phyloP scores from a whole-genome alignment of 176 grass and related monocot genomes.

The Triticum turgidum region DNA sequence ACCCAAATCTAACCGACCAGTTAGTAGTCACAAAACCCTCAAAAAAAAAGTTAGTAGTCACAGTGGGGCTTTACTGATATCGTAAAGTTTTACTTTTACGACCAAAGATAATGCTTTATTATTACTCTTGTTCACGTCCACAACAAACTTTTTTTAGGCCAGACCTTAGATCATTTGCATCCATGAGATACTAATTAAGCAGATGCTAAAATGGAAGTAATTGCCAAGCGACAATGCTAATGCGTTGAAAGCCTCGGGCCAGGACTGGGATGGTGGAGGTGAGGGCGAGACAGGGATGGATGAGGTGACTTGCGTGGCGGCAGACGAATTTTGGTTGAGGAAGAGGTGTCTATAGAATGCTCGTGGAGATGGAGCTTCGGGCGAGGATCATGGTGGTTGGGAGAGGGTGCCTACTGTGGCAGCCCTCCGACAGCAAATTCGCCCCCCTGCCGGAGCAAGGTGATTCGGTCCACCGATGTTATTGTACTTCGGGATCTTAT shows the following conservation, averaged over 20 bases:
- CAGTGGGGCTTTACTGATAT: not conserved
- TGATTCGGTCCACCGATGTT: not conserved
- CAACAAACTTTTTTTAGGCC: not conserved
- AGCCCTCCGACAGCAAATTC: not conserved
- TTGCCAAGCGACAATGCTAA: not conserved
- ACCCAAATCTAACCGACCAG: not conserved
- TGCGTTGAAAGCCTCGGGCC: not conserved
- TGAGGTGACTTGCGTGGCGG: not conserved
- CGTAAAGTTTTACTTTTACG: not conserved
- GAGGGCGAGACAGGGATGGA: not conserved
- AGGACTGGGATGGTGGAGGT: not conserved
- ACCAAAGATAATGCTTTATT: not conserved
- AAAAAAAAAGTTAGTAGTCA: not conserved
- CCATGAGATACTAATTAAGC: not conserved
- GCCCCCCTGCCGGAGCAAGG: not conserved
- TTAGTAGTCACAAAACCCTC: not conserved
- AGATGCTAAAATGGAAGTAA: too few species aligned
- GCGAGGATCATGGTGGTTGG: not conserved
- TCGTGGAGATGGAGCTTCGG: not conserved
- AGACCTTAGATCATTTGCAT: not conserved
- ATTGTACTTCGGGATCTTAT: too few species aligned
- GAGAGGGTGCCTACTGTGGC: not conserved
- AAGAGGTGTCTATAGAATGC: not conserved
- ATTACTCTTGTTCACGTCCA: not conserved
- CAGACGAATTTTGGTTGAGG: not conserved